Evolutionary conservation across 1,284 basidiomycete species (phyloP), one percentile per base, ranked within the genome.

Genomic region (Taiwanofungus camphoratus): DNA sequence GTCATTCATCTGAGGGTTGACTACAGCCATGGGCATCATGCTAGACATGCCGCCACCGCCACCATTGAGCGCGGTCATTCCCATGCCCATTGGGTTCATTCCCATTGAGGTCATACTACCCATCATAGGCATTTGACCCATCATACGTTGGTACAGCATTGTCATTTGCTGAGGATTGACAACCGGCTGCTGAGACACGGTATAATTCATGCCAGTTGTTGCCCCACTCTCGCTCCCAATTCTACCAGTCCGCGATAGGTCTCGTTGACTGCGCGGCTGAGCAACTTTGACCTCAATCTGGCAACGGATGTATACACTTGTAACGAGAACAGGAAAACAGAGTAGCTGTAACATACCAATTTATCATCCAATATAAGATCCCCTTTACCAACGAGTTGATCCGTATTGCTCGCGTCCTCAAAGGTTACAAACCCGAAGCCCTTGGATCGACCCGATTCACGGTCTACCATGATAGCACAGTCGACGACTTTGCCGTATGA

Each of bases 371-470:
- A 63, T 32, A 84, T 69, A 24, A 90, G 70, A 16, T 82, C 82
- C 20, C 76, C 64, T 55, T 83, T 79, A 4, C 78, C 80, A 46
- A 91, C 78, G 8, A 87, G 73, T 46, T 80, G 77, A 31, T 87
- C 82, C 11, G 86, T 80, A 48, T 81, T 79, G 29, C 67, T 71
- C 20, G 81, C 76, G 49, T 91, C 87, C 57, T 90, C 84, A 61
- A 92, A 95, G 0, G 92, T 95, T 23, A 95, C 83, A 56, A 96
- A 96, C 1, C 92, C 92, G 53, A 94, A 96, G 1, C 93, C 92
- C 59, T 95, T 92, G 21, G 86, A 89, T n/a, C 91, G 74, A 15
- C 84, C 82, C 3, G 89, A 87, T 51, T 94, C 90, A 41, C 89
- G 79, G 63, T 96, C 92, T 56, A 93, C 79, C 92, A 96, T 96